Conservation (phyloP, 495 filamentous ascomycete genomes). For the Cairneyella variabilis region DNA sequence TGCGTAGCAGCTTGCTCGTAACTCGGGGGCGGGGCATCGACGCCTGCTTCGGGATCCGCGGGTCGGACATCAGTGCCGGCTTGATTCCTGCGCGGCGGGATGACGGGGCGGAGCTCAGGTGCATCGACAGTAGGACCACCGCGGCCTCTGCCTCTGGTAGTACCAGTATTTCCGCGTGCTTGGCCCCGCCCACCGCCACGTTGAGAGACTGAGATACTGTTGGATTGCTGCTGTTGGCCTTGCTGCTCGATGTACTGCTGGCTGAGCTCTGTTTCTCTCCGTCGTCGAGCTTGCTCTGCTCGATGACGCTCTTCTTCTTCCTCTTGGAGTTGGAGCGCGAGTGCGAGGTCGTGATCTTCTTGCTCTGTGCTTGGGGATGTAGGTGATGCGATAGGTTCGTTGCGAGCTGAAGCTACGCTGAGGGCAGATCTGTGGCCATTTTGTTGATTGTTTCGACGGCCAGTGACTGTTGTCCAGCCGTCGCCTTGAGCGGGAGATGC, state of each 20-base stretch:
- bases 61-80: constrained; percentile 11
- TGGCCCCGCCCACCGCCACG: constrained; percentile 8
- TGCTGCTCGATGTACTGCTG: constrained; percentile 58
- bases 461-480: constrained; percentile 50
- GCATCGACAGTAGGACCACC: constrained; percentile 13
- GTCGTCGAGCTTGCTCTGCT: constrained; percentile 40
- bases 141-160: constrained; percentile 4
- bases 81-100: constrained; percentile 24
- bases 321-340: constrained; percentile 79
- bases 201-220: constrained; percentile 10
- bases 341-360: constrained; percentile 74
- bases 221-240: constrained; percentile 27
- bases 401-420: constrained; percentile 10
- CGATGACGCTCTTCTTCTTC: constrained; percentile 71
- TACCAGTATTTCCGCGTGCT: background rate
- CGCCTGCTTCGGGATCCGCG: constrained; percentile 40
- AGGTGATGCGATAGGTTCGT: constrained; percentile 24
- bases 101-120: constrained; percentile 16
- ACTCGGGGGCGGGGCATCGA: constrained; percentile 67
- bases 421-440: constrained; percentile 16
- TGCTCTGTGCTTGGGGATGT: constrained; percentile 49
- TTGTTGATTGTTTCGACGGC: constrained; percentile 26
- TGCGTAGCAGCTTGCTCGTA: constrained; percentile 76
- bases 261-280: constrained; percentile 43
- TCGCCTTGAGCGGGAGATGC: constrained; percentile 24